These are phyloP conservation scores for Pugionium dolabratum DNA, from an alignment of 345 rosid genomes.

Conservation along the genomic window DNA sequence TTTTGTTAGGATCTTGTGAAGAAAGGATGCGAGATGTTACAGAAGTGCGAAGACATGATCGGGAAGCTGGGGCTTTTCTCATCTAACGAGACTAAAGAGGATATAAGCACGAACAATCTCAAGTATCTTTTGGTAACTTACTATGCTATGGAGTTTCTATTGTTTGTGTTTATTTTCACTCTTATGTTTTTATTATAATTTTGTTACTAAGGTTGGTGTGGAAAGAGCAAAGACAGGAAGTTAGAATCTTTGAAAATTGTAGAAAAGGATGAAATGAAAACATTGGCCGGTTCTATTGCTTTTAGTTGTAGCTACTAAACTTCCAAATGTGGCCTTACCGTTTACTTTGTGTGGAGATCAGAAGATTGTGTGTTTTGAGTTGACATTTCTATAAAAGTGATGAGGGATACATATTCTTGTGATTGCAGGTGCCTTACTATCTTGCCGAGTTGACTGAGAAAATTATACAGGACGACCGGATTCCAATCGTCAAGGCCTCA, in stretches of 20 bases:
- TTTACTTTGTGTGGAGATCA: too few relatives aligned
- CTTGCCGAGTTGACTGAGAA: slow-evolving; percentile 73
- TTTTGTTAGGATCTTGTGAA: slow-evolving; percentile 55
- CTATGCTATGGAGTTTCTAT: too few relatives aligned
- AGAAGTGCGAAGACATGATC: slow-evolving; percentile 88
- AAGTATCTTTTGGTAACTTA: slow-evolving; percentile 74
- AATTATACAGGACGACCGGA: too few relatives aligned
- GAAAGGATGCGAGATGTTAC: slow-evolving; percentile 68
- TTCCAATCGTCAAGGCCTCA: slow-evolving; percentile 4
- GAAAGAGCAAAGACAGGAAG: not conserved
- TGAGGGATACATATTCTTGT: too few relatives aligned
- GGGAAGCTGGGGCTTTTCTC: slow-evolving; percentile 82
- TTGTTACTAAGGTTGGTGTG: too few relatives aligned
- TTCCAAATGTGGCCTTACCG: not conserved
- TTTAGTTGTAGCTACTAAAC: not conserved
- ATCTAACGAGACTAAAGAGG: slow-evolving; percentile 83
- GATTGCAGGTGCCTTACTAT: not conserved
- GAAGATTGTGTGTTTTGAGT: too few relatives aligned
- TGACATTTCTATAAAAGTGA: not conserved
- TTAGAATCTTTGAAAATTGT: not conserved
- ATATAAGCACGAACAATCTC: slow-evolving; percentile 77
- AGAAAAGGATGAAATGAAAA: not conserved
- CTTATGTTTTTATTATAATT: too few relatives aligned
- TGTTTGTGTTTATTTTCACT: too few relatives aligned
- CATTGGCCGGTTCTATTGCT: not conserved